phyloP scores from a whole-genome alignment of 2,329 filamentous ascomycete genomes.

The Zymoseptoria crescenta region DNA sequence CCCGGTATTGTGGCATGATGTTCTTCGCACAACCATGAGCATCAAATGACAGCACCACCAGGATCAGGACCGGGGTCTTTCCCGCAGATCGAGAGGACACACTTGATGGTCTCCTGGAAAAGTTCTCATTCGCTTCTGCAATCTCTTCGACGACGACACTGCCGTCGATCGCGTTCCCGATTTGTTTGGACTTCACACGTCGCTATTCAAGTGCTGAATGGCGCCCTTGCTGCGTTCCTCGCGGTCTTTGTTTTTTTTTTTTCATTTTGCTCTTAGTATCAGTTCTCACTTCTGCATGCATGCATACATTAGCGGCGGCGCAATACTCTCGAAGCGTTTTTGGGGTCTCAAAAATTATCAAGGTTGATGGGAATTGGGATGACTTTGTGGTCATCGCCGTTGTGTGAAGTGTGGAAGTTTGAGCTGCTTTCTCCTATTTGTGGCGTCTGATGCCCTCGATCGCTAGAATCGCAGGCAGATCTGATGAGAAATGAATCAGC shows the following conservation, averaged over 20 bases:
- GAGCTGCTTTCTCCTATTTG: too few species aligned
- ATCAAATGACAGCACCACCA: background rate
- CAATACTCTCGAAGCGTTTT: background rate
- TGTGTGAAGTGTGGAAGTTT: too few species aligned
- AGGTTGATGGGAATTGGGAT: background rate
- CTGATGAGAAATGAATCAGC: background rate
- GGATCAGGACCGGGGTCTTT: background rate
- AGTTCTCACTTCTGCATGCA: background rate
- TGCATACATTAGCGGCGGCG: background rate
- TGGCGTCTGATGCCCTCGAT: too few species aligned
- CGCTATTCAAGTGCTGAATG: constrained; percentile 28
- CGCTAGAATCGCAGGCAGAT: background rate
- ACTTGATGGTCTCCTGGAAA: background rate
- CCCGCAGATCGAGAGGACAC: background rate
- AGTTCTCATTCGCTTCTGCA: background rate
- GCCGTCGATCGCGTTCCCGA: background rate
- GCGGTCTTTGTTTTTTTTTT: constrained; percentile 1
- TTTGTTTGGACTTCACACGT: constrained; percentile 7
- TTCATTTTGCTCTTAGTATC: background rate
- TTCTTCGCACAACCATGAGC: background rate
- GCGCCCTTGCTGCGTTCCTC: constrained; percentile 8
- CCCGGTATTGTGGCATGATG: background rate
- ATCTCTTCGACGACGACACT: background rate
- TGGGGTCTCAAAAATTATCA: background rate
- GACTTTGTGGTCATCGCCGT: background rate